Base-by-base conservation (phyloP, 495 filamentous ascomycete genomes). In the Podospora tetraspora region DNA sequence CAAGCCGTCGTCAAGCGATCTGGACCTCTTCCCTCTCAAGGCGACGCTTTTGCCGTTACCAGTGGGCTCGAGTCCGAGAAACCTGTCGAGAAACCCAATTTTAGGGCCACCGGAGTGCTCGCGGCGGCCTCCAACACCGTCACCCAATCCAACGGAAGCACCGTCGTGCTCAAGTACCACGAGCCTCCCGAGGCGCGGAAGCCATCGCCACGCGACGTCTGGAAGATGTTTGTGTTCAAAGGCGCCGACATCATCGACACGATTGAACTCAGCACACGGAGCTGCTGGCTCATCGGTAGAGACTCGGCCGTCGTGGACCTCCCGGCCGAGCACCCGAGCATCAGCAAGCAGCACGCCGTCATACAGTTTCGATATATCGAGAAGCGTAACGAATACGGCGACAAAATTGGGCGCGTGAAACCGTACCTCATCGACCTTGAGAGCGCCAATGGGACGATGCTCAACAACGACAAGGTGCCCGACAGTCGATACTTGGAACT, bases 211-310 rank as follows among this genome's bases (percentile, higher is more conserved):
- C 89, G 89, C 60, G 87, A 92, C 70, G 81, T 86, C 37, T 98
- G 93, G 93, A 91, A 92, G 57, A 79, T 99, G 34, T 99, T 96
- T 75, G 86, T 97, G 21, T 99, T 99, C 86, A 97, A 97, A 75
- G 91, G 89, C 13, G 72, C 84, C 29, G 90, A 94, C 63, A 80
- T 95, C 9, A 73, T 97, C 34, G 90, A 94, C 66, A 94, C 91
- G 9, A 84, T 97, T 23, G 87, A 92, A 59, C 83, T 99, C 21
- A 80, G 84, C 63, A 80, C 81, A 52, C 89, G 91, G 29, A 93
- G 89, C 71, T 96, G 93, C 79, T 99, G 95, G 95, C 80, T 99
- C 32, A 79, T 97, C 10, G 95, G 95, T 0, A 80, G 94, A 52
- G 94, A 97, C 70, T 68, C 83, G 57, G 76, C 87, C 10, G 89